Evolutionary conservation across 2,329 filamentous ascomycete genomes (phyloP), one percentile per base, ranked within the genome.

Genomic region (Penicillium sp.): DNA sequence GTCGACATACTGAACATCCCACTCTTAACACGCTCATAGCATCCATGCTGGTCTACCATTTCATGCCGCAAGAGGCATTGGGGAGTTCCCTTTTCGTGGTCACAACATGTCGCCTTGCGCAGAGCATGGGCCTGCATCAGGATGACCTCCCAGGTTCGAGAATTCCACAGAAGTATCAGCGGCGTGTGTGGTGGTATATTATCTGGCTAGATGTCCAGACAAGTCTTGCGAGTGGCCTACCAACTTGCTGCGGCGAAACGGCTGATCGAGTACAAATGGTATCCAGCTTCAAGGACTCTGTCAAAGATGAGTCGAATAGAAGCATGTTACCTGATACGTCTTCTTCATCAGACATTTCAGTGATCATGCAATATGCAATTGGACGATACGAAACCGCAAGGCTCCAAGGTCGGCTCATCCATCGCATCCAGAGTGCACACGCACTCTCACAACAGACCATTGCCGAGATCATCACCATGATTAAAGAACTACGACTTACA

Each of bases 151-250:
- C 28, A 36, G 21, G 11, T 23, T 16, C 21, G 13, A 14, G 17
- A 21, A 9, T 33, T 23, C 11, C 30, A 11, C 23, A 27, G 8
- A 33, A 54, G n/a, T 29, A 41, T 18, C 44, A 41, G 35, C 39
- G 50, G 10, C 38, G 39, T 7, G 19, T 49, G 7, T 56, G 53
- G 51, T 53, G 50, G 47, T 48, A 51, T 13, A 33, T 56, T 17
- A 30, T 53, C 23, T 55, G 41, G 48, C 13, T 56, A 6, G 53
- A 56, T 38, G 32, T 55, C 6, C 53, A 53, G 28, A 39, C 37
- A 3, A 55, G 47, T 27, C 29, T 56, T 8, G 33, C 42, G n/a
- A 54, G 36, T 13, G 51, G 51, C 9, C 33, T 54, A 16, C 41
- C 51, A 7, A 26, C 39, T 2, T 50, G 41, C 19, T 51, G 41